Base-by-base conservation (phyloP, 129 eudicot species). In the Flaveria sonorensis region DNA sequence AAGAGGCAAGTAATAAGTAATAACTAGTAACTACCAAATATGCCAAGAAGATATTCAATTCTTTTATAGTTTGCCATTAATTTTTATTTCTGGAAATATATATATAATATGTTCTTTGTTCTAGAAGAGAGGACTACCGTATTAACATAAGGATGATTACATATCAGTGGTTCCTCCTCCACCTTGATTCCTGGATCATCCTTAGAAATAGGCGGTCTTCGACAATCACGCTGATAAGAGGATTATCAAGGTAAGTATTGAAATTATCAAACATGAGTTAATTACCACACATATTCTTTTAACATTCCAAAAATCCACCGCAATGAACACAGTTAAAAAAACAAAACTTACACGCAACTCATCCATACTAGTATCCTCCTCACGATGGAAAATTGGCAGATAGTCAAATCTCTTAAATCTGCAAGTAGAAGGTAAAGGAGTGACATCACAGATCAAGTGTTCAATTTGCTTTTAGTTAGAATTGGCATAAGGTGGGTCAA, bases 381-480 rank as follows among this genome's bases (percentile, higher is more conserved):
- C 97, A 0, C 91, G 96, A 47, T 95, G 91, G 88, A 95, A 91
- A 75, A 95, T 92, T 1, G 99, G 99, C 47, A 97, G 94, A 77
- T 74, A 95, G 39, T 95, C 97, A 43, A 95, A 95, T 76, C 87
- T 88, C 73, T 92, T 88, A 78, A 95, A 95, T 56, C 99, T 95
- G 92, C 87, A 89, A 23, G 73, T 62, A 76, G 20, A 71, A 73
- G 56, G 46, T 11, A 42, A 60, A 71, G 23, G 19, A 43, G 65
- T 23, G 66, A 57, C n/a, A 62, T 21, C 9, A 81, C 21, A 74
- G 26, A 59, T 60, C 23, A 63, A 64, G 53, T 46, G 53, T 68
- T 74, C 16, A 6, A 66, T 66, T 39, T 36, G 8, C 51, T 39
- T 16, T 63, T 15, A 18, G 71, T 40, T 66, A 36, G 71, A 66